Conservation (phyloP, 768 basidiomycete species). For the Termitomyces eurrhizus region DNA sequence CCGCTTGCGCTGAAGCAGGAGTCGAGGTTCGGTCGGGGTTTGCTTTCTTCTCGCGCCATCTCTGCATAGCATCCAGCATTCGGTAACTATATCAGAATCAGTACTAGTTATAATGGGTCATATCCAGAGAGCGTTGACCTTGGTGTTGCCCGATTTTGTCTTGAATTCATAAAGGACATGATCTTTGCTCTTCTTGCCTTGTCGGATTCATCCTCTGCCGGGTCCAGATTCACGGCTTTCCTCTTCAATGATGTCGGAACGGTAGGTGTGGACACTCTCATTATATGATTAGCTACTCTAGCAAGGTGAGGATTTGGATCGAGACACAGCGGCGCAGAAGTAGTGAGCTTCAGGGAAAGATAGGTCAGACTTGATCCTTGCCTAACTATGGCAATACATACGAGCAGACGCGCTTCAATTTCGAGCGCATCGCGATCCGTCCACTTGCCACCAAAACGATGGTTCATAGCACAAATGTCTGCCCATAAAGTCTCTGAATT, state of each 20-base stretch:
- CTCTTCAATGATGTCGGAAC: slow-evolving; percentile 72
- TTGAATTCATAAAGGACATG: slow-evolving; percentile 75
- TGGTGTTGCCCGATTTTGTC: slow-evolving; percentile 43
- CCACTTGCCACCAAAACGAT: slow-evolving; percentile 54
- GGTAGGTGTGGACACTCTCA: slow-evolving; percentile 70
- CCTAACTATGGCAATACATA: slow-evolving; percentile 30
- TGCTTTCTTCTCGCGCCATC: slow-evolving; percentile 24
- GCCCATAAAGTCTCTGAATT: slow-evolving; percentile 76
- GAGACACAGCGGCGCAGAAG: slow-evolving; percentile 71
- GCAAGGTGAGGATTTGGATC: slow-evolving; percentile 76
- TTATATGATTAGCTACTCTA: slow-evolving; percentile 70
- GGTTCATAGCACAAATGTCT: slow-evolving; percentile 69
- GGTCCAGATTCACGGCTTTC: slow-evolving; percentile 65
- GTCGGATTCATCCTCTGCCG: slow-evolving; percentile 74
- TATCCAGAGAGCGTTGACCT: slow-evolving; percentile 34
- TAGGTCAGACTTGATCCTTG: slow-evolving; percentile 5
- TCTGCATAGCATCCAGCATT: slow-evolving; percentile 49
- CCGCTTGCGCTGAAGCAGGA: slow-evolving; percentile 12
- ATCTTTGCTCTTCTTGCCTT: slow-evolving; percentile 71
- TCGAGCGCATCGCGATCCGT: slow-evolving; percentile 71
- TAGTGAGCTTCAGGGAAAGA: slow-evolving; percentile 52
- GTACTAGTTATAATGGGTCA: not conserved
- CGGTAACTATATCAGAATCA: slow-evolving; percentile 40
- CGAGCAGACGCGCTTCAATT: slow-evolving; percentile 69
- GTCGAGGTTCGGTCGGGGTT: slow-evolving; percentile 19